A percentile compares a stretch with the other conserved stretches of the same genome.
Evolutionary conservation across 306 rosid genomes (phyloP).

Genomic region (Sicyos baderoa): DNA sequence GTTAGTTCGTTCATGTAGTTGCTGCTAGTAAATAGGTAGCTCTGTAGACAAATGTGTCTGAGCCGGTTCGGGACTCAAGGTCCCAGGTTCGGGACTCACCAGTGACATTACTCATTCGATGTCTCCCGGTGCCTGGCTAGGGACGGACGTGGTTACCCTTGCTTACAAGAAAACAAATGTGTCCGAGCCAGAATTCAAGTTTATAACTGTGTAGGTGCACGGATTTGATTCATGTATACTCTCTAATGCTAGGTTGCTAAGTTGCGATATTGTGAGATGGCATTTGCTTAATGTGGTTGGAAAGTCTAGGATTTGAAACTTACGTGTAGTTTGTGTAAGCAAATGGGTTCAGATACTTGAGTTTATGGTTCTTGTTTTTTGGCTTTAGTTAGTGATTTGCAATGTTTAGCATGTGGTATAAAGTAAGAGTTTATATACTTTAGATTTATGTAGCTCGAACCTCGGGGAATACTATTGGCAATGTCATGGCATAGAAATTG

Average conservation of each 20-base stretch:
- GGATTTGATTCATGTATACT: neutral
- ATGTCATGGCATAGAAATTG: neutral
- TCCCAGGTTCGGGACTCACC: too few relatives aligned
- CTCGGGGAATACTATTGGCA: neutral
- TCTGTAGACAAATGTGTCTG: neutral
- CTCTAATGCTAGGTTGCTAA: too few relatives aligned
- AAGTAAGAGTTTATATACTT: neutral
- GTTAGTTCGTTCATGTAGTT: neutral
- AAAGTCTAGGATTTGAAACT: neutral
- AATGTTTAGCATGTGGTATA: neutral
- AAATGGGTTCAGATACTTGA: neutral
- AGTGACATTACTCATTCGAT: too few relatives aligned
- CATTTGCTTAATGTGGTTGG: neutral
- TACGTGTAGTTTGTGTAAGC: neutral
- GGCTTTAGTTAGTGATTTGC: neutral
- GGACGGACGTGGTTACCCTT: too few relatives aligned
- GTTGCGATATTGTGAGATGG: neutral
- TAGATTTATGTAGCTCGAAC: neutral
- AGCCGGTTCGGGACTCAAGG: too few relatives aligned
- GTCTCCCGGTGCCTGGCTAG: too few relatives aligned
- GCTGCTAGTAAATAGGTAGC: neutral
- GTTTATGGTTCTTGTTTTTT: neutral
- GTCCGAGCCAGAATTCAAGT: conserved; percentile 13
- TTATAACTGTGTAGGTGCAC: neutral
- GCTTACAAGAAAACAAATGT: too few relatives aligned